Base-by-base conservation (phyloP, 2,329 filamentous ascomycete genomes). In the Zarea fungicola region DNA sequence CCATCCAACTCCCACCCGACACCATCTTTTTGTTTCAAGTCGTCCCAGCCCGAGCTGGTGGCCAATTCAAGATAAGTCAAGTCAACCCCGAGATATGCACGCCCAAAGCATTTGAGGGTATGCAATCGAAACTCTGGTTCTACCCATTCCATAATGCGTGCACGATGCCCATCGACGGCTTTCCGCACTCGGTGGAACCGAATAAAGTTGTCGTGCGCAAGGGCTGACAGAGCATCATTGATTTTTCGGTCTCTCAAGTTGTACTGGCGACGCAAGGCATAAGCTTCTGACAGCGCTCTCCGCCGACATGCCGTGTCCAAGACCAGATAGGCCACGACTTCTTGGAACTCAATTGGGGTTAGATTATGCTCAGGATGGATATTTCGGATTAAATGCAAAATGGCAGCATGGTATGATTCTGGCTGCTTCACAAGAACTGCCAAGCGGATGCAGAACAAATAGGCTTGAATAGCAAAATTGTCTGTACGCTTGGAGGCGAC, bases 231-330 rank as follows among this genome's bases (percentile, higher is more conserved):
- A 22, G 87, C 77, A 5, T 72, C 72, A 58, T 89, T 83, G 1
- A 96, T 75, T 46, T 83, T 80, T n/a, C 74, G 63, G 61, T 89
- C 88, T 40, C 72, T 72, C 49, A 90, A 77, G 7, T 65, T 65
- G 64, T 87, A 86, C 21, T 69, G 64, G 44, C 78, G 70, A 48
- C 83, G 79, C 48, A 90, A 70, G 3, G 78, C 73, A 60, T 85
- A 89, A 2, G 92, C 93, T 48, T 85, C 81, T 2, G 78, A 75
- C 22, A 95, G 70, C 55, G 95, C 81, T 11, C 80, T 76, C 55
- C 91, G 83, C 21, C 93, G 83, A 63, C 93, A 97, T 6, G 90
- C 90, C 34, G 90, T 79, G 67, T 99, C 93, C 22, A 99, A 78
- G 42, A 96, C 82, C 22, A 89, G 76, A 60, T 96, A 95, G 26